Percentiles rank a stretch among this genome's conserved stretches.
Evolutionary conservation across 2,329 filamentous ascomycete genomes (phyloP).

Genomic region (Neodidymelliopsis sp.): DNA sequence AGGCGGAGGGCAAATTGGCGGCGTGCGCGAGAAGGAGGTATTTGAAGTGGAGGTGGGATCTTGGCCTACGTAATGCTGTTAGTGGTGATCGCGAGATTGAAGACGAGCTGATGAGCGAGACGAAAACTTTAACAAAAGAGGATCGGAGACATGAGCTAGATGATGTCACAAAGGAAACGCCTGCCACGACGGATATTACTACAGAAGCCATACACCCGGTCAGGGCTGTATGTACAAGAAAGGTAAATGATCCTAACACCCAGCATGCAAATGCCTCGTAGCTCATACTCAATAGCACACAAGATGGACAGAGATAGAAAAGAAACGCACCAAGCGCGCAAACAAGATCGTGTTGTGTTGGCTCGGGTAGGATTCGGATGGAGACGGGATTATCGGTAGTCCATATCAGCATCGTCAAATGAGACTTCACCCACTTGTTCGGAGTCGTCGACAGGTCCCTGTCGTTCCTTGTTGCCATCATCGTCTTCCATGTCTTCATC

Average conservation of each 20-base stretch:
- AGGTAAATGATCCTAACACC: conserved; percentile 15
- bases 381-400: conserved; percentile 58
- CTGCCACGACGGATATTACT: conserved; percentile 40
- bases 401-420: conserved; percentile 69
- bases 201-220: conserved; percentile 39
- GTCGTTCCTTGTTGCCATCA: conserved; percentile 69
- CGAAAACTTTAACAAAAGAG: conserved; percentile 1
- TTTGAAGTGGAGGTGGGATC: conserved; percentile 70
- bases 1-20: conserved; percentile 90
- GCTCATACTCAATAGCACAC: conserved; percentile 20
- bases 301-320: conserved; percentile 26
- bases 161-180: conserved; percentile 20
- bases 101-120: conserved; percentile 16
- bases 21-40: conserved; percentile 84
- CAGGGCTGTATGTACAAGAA: conserved; percentile 39
- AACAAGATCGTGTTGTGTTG: conserved; percentile 41
- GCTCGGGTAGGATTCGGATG: conserved; percentile 22
- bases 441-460: conserved; percentile 59
- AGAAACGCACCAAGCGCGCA: conserved; percentile 51
- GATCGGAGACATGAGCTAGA: conserved; percentile 3
- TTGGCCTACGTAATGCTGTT: conserved; percentile 50
- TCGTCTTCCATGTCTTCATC: conserved; percentile 92
- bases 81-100: conserved; percentile 41
- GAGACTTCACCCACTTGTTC: conserved; percentile 73
- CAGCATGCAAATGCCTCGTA: conserved; percentile 20